Conservation (phyloP, 257 asterid genomes). For the Echium plantagineum region DNA sequence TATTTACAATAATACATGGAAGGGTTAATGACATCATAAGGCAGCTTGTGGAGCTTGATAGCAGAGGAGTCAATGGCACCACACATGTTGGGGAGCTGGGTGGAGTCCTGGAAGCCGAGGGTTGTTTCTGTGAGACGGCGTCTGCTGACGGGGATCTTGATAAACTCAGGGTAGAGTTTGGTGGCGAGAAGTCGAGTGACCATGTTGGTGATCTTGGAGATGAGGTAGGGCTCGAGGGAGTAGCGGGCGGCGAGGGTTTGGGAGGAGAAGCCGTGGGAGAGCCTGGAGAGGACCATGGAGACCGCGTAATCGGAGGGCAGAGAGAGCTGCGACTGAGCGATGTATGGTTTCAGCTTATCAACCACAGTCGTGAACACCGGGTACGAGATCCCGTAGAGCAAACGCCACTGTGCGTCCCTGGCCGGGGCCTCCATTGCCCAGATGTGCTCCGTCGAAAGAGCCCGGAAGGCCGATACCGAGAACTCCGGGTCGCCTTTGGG, state of each 20-base stretch:
- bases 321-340: conserved; percentile 86
- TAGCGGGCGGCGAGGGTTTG: conserved; percentile 80
- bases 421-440: conserved; percentile 97
- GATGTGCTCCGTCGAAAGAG: conserved; percentile 88
- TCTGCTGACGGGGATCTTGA: conserved; percentile 65
- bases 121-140: conserved; percentile 74
- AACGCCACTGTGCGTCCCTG: conserved; percentile 95
- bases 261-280: conserved; percentile 67
- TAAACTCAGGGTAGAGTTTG: conserved; percentile 88
- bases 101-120: conserved; percentile 76
- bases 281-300: conserved; percentile 92
- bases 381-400: conserved; percentile 82
- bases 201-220: conserved; percentile 93
- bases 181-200: conserved; percentile 89
- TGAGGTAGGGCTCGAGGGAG: conserved; percentile 83
- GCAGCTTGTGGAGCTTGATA: conserved; percentile 48
- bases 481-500: conserved; percentile 23
- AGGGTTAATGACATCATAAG: conserved; percentile 37
- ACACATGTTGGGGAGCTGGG: conserved; percentile 65
- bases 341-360: conserved; percentile 85
- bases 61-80: conserved; percentile 91
- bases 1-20: conserved; percentile 47
- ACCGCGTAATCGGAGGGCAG: conserved; percentile 98
- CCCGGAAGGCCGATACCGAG: conserved; percentile 96
- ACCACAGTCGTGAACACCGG: conserved; percentile 94